Evolutionary conservation across 768 basidiomycete species (phyloP).

Genomic region (Tephrocybe rancida): DNA sequence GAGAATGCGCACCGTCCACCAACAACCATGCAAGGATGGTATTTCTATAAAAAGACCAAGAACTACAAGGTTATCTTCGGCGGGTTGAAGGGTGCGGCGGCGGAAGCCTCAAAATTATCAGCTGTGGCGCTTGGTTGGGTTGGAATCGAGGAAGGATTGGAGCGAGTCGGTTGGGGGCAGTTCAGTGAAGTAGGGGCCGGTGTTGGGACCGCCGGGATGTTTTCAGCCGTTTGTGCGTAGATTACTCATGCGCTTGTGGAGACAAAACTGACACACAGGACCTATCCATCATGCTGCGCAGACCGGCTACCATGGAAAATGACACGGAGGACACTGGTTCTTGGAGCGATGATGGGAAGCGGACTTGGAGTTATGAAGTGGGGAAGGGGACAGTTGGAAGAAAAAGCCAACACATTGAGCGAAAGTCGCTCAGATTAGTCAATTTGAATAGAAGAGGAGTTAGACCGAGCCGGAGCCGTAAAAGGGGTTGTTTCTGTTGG

Average conservation of each 20-base stretch:
- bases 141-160: conserved; percentile 43
- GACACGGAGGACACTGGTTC: conserved; percentile 45
- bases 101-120: conserved; percentile 53
- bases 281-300: conserved; percentile 24
- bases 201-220: conserved; percentile 60
- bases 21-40: conserved; percentile 88
- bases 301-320: conserved; percentile 61
- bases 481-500: background rate
- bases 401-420: conserved; percentile 21
- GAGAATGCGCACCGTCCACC: conserved; percentile 91
- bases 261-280: background rate
- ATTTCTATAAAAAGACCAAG: conserved; percentile 95
- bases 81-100: conserved; percentile 67
- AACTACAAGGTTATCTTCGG: conserved; percentile 84
- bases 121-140: conserved; percentile 43
- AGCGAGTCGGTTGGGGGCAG: conserved; percentile 36
- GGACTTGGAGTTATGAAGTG: conserved; percentile 50
- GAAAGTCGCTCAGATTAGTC: conserved; percentile 19
- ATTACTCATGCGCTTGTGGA: conserved; percentile 3
- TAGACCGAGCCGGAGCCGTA: background rate
- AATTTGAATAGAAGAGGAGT: conserved; percentile 10
- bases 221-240: conserved; percentile 54
- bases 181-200: conserved; percentile 63
- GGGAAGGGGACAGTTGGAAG: conserved; percentile 30
- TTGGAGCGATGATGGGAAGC: conserved; percentile 63